These are phyloP conservation scores for Vinca major DNA, from an alignment of 305 asterid species.

Conservation along the genomic window DNA sequence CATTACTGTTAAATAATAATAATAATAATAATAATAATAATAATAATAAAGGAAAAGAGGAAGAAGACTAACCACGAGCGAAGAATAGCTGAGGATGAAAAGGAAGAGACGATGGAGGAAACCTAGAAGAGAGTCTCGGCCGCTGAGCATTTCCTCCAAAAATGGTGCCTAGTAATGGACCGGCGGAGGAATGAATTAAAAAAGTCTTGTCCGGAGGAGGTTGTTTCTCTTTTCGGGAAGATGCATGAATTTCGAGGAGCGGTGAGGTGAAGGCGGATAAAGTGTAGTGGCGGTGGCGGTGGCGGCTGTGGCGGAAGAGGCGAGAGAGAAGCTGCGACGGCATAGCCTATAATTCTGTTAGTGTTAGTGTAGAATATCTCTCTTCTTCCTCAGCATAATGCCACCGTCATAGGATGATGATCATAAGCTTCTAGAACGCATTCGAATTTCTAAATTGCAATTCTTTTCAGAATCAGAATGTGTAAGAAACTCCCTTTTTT, in stretches of 20 bases:
- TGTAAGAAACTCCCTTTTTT: too few species aligned
- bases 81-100: constrained; percentile 26
- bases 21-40: too few species aligned
- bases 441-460: too few species aligned
- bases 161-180: background rate
- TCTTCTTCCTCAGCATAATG: too few species aligned
- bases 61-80: constrained; percentile 33
- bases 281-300: background rate
- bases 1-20: background rate
- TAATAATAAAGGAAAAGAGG: too few species aligned
- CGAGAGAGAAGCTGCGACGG: constrained; percentile 18
- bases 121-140: constrained; percentile 17
- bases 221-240: background rate
- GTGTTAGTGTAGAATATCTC: too few species aligned
- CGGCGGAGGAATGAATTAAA: background rate
- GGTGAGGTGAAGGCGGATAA: background rate
- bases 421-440: too few species aligned
- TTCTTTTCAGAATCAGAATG: too few species aligned
- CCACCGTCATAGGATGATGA: too few species aligned
- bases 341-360: too few species aligned
- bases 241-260: background rate
- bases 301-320: constrained; percentile 18
- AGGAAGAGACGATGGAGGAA: constrained; percentile 25
- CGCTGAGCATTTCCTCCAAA: constrained; percentile 18
- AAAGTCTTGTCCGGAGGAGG: background rate